These are phyloP conservation scores for Calonectria naviculata DNA, from an alignment of 2,329 filamentous ascomycete genomes.

Conservation along the genomic window DNA sequence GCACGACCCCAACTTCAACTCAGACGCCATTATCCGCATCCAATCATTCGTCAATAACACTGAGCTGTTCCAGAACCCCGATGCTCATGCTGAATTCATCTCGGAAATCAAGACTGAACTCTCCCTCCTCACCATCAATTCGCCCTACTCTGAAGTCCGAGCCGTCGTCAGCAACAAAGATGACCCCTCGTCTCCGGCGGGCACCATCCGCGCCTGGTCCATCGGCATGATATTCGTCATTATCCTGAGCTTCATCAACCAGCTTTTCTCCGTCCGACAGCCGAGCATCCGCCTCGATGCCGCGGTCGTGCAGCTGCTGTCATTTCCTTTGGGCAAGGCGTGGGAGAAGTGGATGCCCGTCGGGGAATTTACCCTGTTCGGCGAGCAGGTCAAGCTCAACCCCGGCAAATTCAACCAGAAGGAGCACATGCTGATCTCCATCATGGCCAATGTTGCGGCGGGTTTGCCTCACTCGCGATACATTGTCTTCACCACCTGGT, in stretches of 20 bases:
- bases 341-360: slow-evolving; percentile 63
- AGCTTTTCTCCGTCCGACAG: slow-evolving; percentile 67
- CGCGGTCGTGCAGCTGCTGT: slow-evolving; percentile 67
- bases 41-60: not conserved
- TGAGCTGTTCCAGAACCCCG: slow-evolving; percentile 47
- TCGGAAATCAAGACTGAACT: slow-evolving; percentile 65
- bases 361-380: slow-evolving; percentile 57
- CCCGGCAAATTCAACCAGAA: slow-evolving; percentile 68
- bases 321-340: slow-evolving; percentile 64
- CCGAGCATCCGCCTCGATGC: slow-evolving; percentile 63
- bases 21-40: not conserved
- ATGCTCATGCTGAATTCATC: slow-evolving; percentile 53
- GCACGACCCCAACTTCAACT: slow-evolving; percentile 1
- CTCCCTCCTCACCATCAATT: slow-evolving; percentile 63
- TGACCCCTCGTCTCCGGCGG: slow-evolving; percentile 61
- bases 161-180: slow-evolving; percentile 66
- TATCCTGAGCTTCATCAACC: slow-evolving; percentile 62
- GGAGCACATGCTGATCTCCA: slow-evolving; percentile 70
- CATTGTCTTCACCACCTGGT: slow-evolving; percentile 61
- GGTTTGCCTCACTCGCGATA: slow-evolving; percentile 60
- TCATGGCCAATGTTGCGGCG: slow-evolving; percentile 69
- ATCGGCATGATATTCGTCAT: slow-evolving; percentile 64
- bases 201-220: slow-evolving; percentile 63
- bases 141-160: slow-evolving; percentile 66
- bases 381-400: slow-evolving; percentile 61